phyloP scores from a whole-genome alignment of 2,329 filamentous ascomycete genomes.

The Biscogniauxia marginata region DNA sequence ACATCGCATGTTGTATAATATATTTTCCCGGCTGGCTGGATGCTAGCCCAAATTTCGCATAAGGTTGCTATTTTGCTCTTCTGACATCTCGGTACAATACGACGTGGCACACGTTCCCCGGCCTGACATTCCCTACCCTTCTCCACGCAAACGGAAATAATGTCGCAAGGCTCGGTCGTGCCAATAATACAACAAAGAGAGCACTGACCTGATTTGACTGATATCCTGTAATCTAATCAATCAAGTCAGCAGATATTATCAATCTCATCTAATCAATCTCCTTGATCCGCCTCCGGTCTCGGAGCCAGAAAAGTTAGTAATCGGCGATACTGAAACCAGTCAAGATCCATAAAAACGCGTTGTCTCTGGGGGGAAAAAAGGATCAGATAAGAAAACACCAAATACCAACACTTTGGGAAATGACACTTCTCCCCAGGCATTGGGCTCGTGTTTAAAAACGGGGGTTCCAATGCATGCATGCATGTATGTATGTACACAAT shows the following conservation, averaged over 20 bases:
- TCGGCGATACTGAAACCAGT: neutral
- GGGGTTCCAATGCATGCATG: too few relatives aligned
- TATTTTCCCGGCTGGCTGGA: neutral
- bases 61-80: neutral
- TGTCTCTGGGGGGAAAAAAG: neutral
- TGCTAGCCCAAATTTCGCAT: neutral
- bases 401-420: neutral
- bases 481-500: too few relatives aligned
- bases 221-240: conserved; percentile 30
- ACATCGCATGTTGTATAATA: neutral
- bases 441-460: neutral
- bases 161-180: neutral
- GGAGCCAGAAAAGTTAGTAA: conserved; percentile 2
- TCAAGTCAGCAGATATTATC: conserved; percentile 23
- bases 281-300: conserved; percentile 16
- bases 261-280: conserved; percentile 26
- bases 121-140: neutral
- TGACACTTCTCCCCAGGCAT: neutral
- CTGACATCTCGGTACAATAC: neutral
- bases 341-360: neutral
- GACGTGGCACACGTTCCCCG: neutral
- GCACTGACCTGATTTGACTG: conserved; percentile 10
- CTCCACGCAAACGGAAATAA: neutral
- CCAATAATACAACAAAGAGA: neutral
- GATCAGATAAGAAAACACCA: neutral